Conservation (phyloP, 2,329 filamentous ascomycete genomes). For the Bipolaris sorokiniana region DNA sequence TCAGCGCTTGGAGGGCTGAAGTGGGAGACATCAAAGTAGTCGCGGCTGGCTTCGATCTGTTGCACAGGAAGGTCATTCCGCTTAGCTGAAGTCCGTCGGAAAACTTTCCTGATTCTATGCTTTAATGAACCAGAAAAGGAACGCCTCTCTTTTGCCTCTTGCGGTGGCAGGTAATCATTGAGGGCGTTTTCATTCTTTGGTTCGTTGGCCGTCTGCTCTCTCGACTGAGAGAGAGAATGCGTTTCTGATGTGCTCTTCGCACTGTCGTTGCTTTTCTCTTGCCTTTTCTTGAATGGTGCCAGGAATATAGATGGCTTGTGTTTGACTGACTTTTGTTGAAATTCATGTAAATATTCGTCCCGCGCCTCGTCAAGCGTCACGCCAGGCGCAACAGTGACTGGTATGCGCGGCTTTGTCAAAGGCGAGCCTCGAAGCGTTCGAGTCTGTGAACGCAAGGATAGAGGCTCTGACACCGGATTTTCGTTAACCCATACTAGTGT, state of each 20-base stretch:
- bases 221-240: slow-evolving; percentile 19
- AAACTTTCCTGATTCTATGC: slow-evolving; percentile 65
- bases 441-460: slow-evolving; percentile 1
- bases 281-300: slow-evolving; percentile 53
- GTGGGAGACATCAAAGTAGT: slow-evolving; percentile 43
- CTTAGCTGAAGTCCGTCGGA: slow-evolving; percentile 52
- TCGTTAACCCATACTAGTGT: slow-evolving; percentile 25
- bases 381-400: slow-evolving; percentile 32
- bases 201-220: slow-evolving; percentile 17
- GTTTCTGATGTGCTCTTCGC: slow-evolving; percentile 25
- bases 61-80: slow-evolving; percentile 56
- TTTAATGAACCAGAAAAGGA: slow-evolving; percentile 68
- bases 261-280: slow-evolving; percentile 36
- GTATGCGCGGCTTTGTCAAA: slow-evolving; percentile 31
- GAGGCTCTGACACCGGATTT: slow-evolving; percentile 13
- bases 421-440: slow-evolving; percentile 26
- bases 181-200: slow-evolving; percentile 18
- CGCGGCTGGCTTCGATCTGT: slow-evolving; percentile 57
- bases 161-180: slow-evolving; percentile 31
- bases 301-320: slow-evolving; percentile 54
- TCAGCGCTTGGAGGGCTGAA: slow-evolving; percentile 22
- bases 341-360: slow-evolving; percentile 51
- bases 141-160: slow-evolving; percentile 62
- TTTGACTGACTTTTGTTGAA: slow-evolving; percentile 50
- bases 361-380: slow-evolving; percentile 44